Percentiles rank a stretch among this genome's conserved stretches.
Evolutionary conservation across 176 grass and related monocot genomes (phyloP).

Genomic region (Eleusine indica): DNA sequence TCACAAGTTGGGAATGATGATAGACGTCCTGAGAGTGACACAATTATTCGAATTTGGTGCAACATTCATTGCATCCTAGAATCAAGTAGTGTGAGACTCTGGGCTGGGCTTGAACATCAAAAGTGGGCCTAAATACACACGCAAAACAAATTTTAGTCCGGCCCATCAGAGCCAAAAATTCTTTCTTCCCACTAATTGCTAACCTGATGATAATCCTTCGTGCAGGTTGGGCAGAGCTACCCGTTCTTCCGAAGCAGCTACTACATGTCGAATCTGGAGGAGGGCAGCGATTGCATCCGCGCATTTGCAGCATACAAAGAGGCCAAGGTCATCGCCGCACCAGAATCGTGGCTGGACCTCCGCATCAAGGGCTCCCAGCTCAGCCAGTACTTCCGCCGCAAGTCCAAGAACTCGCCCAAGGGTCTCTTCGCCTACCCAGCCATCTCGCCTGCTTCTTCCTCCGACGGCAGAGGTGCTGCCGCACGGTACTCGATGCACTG

Average conservation of each 20-base stretch:
- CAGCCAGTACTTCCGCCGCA: slow-evolving; percentile 80
- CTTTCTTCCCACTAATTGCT: not conserved
- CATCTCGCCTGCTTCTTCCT: not conserved
- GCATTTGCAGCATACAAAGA: slow-evolving; percentile 73
- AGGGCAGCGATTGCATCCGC: slow-evolving; percentile 49
- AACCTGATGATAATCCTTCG: not conserved
- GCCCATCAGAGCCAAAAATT: not conserved
- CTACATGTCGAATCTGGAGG: slow-evolving; percentile 64
- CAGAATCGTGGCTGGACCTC: slow-evolving; percentile 72
- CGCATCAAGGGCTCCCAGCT: slow-evolving; percentile 81
- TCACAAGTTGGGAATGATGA: not conserved
- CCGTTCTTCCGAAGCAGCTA: slow-evolving; percentile 77
- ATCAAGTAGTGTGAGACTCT: not conserved
- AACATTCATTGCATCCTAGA: not conserved
- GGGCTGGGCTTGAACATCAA: not conserved
- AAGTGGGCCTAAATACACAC: not conserved
- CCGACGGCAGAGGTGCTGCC: not conserved
- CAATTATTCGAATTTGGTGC: not conserved
- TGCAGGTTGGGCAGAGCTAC: slow-evolving; percentile 60
- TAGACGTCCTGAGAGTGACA: not conserved
- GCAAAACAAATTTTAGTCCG: not conserved
- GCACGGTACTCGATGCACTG: slow-evolving; percentile 65
- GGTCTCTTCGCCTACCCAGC: slow-evolving; percentile 77
- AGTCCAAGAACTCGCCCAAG: slow-evolving; percentile 72
- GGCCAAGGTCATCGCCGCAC: slow-evolving; percentile 58